These are phyloP conservation scores for Russula olivacea DNA, from an alignment of 768 basidiomycete species.

Conservation along the genomic window DNA sequence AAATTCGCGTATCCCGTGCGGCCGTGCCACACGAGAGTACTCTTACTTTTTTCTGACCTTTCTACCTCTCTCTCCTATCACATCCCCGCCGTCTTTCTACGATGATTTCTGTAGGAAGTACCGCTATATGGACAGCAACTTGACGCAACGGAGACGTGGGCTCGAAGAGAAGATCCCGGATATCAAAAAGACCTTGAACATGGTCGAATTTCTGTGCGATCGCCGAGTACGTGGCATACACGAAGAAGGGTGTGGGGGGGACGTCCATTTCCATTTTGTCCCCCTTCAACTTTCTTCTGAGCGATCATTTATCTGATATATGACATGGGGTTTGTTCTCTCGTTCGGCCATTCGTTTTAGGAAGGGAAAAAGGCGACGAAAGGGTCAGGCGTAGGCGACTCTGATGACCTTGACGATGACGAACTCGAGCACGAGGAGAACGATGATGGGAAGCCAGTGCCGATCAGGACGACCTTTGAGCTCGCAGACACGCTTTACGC, in stretches of 20 bases:
- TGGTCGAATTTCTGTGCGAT: constrained; percentile 78
- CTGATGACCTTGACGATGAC: constrained; percentile 6
- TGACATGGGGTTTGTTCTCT: neutral
- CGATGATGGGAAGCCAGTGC: constrained; percentile 39
- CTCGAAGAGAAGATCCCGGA: constrained; percentile 96
- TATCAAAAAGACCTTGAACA: constrained; percentile 83
- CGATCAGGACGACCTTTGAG: constrained; percentile 84
- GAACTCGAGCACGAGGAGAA: constrained; percentile 42
- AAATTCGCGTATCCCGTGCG: neutral
- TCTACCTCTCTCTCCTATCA: too few relatives aligned
- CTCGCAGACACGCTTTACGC: constrained; percentile 94
- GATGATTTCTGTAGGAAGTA: constrained; percentile 66
- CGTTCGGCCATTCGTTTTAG: constrained; percentile 32
- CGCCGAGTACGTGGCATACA: constrained; percentile 47
- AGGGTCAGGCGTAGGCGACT: constrained; percentile 25
- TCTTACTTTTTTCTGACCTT: neutral
- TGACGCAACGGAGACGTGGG: constrained; percentile 68
- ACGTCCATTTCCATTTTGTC: constrained; percentile 13
- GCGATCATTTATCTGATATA: neutral
- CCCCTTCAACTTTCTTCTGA: neutral
- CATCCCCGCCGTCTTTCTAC: neutral
- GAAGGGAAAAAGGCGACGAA: constrained; percentile 49
- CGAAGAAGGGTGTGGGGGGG: neutral
- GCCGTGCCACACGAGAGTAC: neutral
- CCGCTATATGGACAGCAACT: constrained; percentile 91